Evolutionary conservation across 345 rosid species (phyloP), one percentile per base, ranked within the genome.

Genomic region (Syzygium grande): DNA sequence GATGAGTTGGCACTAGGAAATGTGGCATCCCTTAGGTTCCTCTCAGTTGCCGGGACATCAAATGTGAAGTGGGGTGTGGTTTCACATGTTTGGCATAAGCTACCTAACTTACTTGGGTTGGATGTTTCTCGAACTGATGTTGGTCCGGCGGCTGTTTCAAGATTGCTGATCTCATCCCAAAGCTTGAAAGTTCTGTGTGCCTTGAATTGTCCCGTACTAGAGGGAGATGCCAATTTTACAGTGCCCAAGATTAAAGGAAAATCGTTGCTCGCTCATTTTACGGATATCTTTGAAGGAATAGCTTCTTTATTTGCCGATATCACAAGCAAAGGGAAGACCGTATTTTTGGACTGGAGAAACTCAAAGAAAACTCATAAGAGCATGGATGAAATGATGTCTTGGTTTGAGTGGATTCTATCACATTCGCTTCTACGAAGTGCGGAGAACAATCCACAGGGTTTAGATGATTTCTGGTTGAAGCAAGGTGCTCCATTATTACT

Each of bases 81-180:
- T 84, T 93, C 98, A 8, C 90, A 90, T 52, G 73, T 86, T 80
- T 96, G 98, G 98, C 92, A 91, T 89, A 94, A 91, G 90, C 95
- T 96, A 84, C 98, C 98, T 54, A 93, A 92, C 51, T 90, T 96
- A 89, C 84, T 87, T 27, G 93, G 94, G 79, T 90, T 96, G 90
- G 98, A 96, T 93, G 98, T 96, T 86, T 96, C 98, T 12, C 93
- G 98, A 91, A 95, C 98, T 73, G 97, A 94, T 90, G 90, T 96
- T 87, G 90, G 94, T 89, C 90, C 94, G 14, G 87, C 92, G 12
- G 90, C 94, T 23, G 92, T 94, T 91, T 92, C 95, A n/a, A 94
- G 95, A 90, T 88, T 96, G 90, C 91, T 96, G 84, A 87, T 92
- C 52, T 93, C 97, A 53, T 95, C 95, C 16, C 93, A 89, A 86